Conservation (phyloP, 2,329 filamentous ascomycete species). For the Monilinia laxa region DNA sequence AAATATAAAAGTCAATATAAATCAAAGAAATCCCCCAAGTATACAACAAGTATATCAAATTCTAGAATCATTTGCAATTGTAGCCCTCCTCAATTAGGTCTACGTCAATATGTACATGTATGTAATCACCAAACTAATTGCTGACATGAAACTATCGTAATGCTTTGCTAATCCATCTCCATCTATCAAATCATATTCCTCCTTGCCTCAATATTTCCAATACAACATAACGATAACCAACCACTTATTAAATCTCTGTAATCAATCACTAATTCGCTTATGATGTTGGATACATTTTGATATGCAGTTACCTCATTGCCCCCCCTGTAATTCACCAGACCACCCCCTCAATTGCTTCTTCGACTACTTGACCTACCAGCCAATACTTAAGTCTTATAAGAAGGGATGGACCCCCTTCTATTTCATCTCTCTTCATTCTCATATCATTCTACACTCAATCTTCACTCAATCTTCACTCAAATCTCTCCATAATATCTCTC, state of each 20-base stretch:
- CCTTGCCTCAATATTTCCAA: no score
- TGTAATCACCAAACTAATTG: not conserved
- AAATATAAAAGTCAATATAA: no score
- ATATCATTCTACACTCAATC: not conserved
- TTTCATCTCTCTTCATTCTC: not conserved
- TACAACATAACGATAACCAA: not conserved
- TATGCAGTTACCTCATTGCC: not conserved
- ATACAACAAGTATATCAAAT: no score
- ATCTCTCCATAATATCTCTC: conserved; percentile 3
- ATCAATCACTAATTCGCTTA: not conserved
- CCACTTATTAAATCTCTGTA: conserved; percentile 9
- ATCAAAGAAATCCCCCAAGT: no score
- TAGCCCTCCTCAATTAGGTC: no score
- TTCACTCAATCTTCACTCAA: conserved; percentile 9
- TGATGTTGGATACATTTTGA: no score
- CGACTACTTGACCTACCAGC: no score
- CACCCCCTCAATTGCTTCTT: no score
- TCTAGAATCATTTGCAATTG: no score
- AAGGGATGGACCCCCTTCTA: not conserved
- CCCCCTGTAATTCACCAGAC: not conserved
- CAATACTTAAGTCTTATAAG: not conserved
- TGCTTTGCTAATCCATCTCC: not conserved
- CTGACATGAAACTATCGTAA: conserved; percentile 8
- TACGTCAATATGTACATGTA: no score
- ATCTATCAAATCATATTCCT: no score